Evolutionary conservation across 1,284 basidiomycete species (phyloP), one percentile per base, ranked within the genome.

Genomic region (Cutaneotrichosporon curvatum): DNA sequence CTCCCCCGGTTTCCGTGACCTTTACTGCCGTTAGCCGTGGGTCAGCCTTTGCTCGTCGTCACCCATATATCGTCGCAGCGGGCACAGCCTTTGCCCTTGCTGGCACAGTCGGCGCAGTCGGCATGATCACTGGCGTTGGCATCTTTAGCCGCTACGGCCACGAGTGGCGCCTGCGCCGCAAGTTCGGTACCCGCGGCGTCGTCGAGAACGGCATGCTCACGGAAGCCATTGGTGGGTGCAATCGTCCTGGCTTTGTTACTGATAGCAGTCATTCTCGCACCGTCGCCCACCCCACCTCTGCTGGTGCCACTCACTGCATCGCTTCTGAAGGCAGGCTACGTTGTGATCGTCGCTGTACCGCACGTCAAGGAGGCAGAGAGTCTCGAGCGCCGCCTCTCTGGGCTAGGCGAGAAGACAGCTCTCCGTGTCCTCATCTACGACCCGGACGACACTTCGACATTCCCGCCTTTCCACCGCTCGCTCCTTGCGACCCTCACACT

Each of bases 391-490:
- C 57, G 60, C 25, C 52, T 71, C 11, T 58, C 57, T 19, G 60
- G 60, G 6, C 49, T 70, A 10, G 57, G 60, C n/a, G 65, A 67
- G 53, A 60, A 59, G 50, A 53, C 59, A 7, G 66, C 62, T 7
- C 55, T 70, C 12, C 55, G 70, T n/a, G 70, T 70, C 0, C 53
- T 71, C 25, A 68, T 70, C 38, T 70, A 69, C 41, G 62, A 70
- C 53, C 65, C 68, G 4, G 68, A 68, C 37, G 68, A 71, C 39
- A 61, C 62, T 7, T 51, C 62, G 22, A 70, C 68, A 0, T 67
- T 70, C 58, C 66, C 67, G 1, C 63, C 70, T 3, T 71, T 71
- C 61, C 66, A 69, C 48, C 63, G 68, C 12, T 67, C 65, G 8
- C 59, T 71, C 5, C 55, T 62, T 2, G 70, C 70, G 8, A 70